Percentiles rank a stretch among this genome's conserved stretches.
phyloP scores from a whole-genome alignment of 2,329 filamentous ascomycete species.

The Botrytis hyacinthi region DNA sequence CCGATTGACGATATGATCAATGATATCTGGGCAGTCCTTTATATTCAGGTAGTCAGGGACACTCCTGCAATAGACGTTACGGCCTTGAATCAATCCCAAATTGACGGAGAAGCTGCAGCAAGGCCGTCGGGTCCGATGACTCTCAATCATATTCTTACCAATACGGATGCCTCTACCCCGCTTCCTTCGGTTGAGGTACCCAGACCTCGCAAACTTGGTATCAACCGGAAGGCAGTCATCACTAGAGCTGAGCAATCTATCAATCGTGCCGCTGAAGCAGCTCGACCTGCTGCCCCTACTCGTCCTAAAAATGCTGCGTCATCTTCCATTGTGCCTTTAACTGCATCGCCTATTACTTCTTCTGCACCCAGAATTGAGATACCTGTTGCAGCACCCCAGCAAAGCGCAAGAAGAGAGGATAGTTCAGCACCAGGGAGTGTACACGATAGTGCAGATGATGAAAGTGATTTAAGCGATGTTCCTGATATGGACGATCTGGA shows the following conservation, averaged over 20 bases:
- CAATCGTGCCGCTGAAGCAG: constrained; percentile 40
- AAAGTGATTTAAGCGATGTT: constrained; percentile 54
- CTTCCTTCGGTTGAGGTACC: constrained; percentile 31
- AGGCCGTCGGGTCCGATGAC: constrained; percentile 35
- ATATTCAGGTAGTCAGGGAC: constrained; percentile 61
- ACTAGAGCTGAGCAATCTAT: constrained; percentile 62
- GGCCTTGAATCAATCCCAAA: constrained; percentile 47
- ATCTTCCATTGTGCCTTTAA: constrained; percentile 28
- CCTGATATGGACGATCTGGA: constrained; percentile 38
- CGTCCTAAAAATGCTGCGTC: constrained; percentile 25
- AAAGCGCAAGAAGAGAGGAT: constrained; percentile 38
- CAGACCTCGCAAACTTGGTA: constrained; percentile 34
- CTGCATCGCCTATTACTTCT: constrained; percentile 35
- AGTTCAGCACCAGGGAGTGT: constrained; percentile 41
- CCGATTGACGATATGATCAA: constrained; percentile 91
- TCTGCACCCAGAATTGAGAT: constrained; percentile 40
- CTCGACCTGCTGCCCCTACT: constrained; percentile 40
- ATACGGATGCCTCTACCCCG: constrained; percentile 35
- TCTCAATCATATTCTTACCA: constrained; percentile 38
- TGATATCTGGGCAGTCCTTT: constrained; percentile 81
- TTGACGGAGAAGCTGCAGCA: constrained; percentile 46
- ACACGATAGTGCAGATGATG: constrained; percentile 53
- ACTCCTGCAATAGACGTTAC: constrained; percentile 44
- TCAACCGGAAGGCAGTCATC: constrained; percentile 49
- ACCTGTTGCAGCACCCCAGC: constrained; percentile 33